Conservation (phyloP, 1,139 yeast species). For the Geotrichum restrictum region DNA sequence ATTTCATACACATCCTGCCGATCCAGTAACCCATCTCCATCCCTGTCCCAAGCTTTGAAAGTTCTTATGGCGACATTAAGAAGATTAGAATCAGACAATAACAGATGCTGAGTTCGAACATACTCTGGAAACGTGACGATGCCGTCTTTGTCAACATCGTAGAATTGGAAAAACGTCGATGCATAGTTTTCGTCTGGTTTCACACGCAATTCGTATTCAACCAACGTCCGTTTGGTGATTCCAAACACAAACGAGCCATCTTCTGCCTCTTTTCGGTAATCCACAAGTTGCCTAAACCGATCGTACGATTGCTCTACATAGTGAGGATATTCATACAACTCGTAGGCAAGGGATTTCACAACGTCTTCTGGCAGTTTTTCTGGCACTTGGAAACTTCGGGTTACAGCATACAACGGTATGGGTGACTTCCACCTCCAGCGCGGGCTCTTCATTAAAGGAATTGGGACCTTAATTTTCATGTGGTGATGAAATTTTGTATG, state of each 20-base stretch:
- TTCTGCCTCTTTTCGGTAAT: background rate
- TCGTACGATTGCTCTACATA: slow-evolving; percentile 12
- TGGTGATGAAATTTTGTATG: slow-evolving; percentile 31
- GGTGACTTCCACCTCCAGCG: slow-evolving; percentile 30
- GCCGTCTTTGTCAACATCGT: slow-evolving; percentile 31
- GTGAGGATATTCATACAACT: background rate
- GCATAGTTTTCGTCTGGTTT: slow-evolving; percentile 21
- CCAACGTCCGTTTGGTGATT: slow-evolving; percentile 23
- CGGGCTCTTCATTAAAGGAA: slow-evolving; percentile 33
- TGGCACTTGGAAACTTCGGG: slow-evolving; percentile 20
- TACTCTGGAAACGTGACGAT: slow-evolving; percentile 30
- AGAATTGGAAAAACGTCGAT: slow-evolving; percentile 22
- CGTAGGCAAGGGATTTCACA: background rate
- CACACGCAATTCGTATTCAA: slow-evolving; percentile 19
- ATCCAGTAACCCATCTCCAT: slow-evolving; percentile 21
- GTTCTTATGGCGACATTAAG: background rate
- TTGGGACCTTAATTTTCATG: slow-evolving; percentile 31
- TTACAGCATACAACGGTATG: slow-evolving; percentile 16
- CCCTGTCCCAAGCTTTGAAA: slow-evolving; percentile 21
- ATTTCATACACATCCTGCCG: slow-evolving; percentile 17
- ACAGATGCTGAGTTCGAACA: slow-evolving; percentile 11
- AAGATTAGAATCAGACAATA: background rate
- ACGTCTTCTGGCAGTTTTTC: slow-evolving; percentile 10
- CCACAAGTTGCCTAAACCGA: slow-evolving; percentile 4
- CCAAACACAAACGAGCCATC: slow-evolving; percentile 20